A percentile compares a stretch with the other conserved stretches of the same genome.
phyloP scores from a whole-genome alignment of 2,329 filamentous ascomycete species.

The Pseudogymnoascus sp. region DNA sequence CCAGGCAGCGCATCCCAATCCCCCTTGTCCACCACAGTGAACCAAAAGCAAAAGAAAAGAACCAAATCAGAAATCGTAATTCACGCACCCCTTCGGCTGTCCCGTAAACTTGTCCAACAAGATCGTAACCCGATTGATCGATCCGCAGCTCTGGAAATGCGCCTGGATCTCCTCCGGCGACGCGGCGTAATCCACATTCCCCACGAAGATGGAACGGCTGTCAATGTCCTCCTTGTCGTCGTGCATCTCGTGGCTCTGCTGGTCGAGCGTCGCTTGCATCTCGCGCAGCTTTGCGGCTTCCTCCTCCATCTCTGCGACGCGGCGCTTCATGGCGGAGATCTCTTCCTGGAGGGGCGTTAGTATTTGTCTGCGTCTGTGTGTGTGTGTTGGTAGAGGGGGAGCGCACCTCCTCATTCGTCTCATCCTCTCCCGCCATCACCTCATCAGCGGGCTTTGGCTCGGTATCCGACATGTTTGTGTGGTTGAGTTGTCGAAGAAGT shows the following conservation, averaged over 20 bases:
- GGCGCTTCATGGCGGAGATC: conserved; percentile 79
- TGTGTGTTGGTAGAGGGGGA: neutral
- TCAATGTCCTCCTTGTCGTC: conserved; percentile 97
- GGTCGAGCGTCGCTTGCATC: conserved; percentile 80
- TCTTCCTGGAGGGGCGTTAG: conserved; percentile 49
- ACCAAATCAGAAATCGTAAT: conserved; percentile 20
- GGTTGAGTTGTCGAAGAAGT: neutral
- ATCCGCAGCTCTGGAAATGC: conserved; percentile 94
- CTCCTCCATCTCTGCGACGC: conserved; percentile 85
- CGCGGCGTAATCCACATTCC: conserved; percentile 96
- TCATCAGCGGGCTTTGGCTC: conserved; percentile 22
- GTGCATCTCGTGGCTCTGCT: conserved; percentile 72
- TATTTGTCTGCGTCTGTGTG: neutral
- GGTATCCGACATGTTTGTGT: conserved; percentile 24
- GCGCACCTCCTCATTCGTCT: conserved; percentile 28
- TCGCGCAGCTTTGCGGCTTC: conserved; percentile 80
- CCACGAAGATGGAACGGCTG: conserved; percentile 92
- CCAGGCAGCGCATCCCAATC: conserved; percentile 45
- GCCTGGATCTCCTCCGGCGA: conserved; percentile 97
- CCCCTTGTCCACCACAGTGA: neutral
- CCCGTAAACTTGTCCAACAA: conserved; percentile 96
- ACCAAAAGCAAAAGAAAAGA: conserved; percentile 11
- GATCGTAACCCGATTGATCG: conserved; percentile 97
- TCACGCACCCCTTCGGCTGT: conserved; percentile 91
- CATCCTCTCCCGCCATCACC: conserved; percentile 22